Base-by-base conservation (phyloP, 805 yeast genomes). In the Scheffersomyces lignosus region DNA sequence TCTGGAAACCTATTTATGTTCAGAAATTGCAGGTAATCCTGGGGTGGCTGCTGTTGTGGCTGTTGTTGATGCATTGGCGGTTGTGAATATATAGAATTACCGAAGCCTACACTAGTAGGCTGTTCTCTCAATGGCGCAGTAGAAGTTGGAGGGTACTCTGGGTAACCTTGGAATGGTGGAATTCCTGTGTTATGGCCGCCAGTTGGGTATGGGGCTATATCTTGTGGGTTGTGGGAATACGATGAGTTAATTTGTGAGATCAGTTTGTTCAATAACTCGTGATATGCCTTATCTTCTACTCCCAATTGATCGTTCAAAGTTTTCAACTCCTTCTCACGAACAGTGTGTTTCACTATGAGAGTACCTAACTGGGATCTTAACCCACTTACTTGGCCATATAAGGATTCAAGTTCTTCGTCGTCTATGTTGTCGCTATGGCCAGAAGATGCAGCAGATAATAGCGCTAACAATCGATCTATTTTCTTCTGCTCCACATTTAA, bases 241-340 rank as follows among this genome's bases (percentile, higher is more conserved):
- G 29, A 33, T 7, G 32, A 5, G 40, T 33, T 22, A 38, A 20
- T 38, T 24, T 36, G 48, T 2, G 48, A 32, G 25, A 47, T 47
- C 48, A 43, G 48, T 23, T 45, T 70, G 48, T 83, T 87, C 64
- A 85, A 71, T 34, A 88, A 61, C 31, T 77, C 75, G 51, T 86
- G 87, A 58, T 88, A 93, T 7, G 75, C 62, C 28, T 75, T 70
- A 35, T 85, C 77, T 13, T 96, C 93, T 32, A 71, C 70, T 38
- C 77, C 77, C 38, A 91, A 72, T 44, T 86, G 84, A 43, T 77
- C 75, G 51, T 87, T 83, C 49, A 91, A 68, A 15, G 77, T 77
- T 43, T 80, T 66, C 41, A 91, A 66, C 44, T 91, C 97, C 48
- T 89, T 86, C 54, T 84, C 80, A 51, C 87, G 77, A 30, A 77